Evolutionary conservation across 768 basidiomycete genomes (phyloP).

Genomic region (Termitomyces sp.): DNA sequence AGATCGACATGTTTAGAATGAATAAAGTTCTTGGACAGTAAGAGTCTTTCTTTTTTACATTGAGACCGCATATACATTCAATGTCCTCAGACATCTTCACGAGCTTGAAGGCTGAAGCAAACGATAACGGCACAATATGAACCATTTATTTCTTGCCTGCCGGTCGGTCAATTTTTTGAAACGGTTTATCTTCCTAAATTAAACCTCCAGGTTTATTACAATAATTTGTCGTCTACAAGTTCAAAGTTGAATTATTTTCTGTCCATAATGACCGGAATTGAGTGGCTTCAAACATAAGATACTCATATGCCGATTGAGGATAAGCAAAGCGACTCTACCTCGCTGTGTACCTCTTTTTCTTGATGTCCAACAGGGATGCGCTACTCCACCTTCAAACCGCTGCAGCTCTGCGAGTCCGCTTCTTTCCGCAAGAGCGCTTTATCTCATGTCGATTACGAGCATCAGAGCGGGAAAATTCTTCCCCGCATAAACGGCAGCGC

Average conservation of each 20-base stretch:
- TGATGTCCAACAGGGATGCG: background rate
- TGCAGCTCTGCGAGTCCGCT: constrained; percentile 16
- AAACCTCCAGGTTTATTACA: constrained; percentile 1
- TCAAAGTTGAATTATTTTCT: constrained; percentile 1
- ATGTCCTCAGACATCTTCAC: constrained; percentile 33
- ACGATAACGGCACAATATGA: background rate
- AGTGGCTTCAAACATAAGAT: background rate
- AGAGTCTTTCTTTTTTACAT: constrained; percentile 22
- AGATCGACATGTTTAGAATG: constrained; percentile 93
- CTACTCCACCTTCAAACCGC: background rate
- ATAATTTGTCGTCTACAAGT: constrained; percentile 3
- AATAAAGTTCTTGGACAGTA: constrained; percentile 86
- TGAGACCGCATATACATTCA: background rate
- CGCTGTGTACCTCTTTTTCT: background rate
- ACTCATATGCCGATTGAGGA: constrained; percentile 4
- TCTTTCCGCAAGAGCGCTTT: constrained; percentile 24
- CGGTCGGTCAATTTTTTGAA: background rate
- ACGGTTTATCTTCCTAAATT: constrained; percentile 14
- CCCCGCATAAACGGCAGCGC: constrained; percentile 21
- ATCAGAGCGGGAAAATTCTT: constrained; percentile 27
- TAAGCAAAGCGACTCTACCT: background rate
- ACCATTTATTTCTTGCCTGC: background rate
- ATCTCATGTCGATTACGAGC: constrained; percentile 26
- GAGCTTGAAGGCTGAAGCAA: constrained; percentile 18
- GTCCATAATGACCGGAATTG: background rate